phyloP scores from a whole-genome alignment of 2,329 filamentous ascomycete species.

The Microdochium nivale region DNA sequence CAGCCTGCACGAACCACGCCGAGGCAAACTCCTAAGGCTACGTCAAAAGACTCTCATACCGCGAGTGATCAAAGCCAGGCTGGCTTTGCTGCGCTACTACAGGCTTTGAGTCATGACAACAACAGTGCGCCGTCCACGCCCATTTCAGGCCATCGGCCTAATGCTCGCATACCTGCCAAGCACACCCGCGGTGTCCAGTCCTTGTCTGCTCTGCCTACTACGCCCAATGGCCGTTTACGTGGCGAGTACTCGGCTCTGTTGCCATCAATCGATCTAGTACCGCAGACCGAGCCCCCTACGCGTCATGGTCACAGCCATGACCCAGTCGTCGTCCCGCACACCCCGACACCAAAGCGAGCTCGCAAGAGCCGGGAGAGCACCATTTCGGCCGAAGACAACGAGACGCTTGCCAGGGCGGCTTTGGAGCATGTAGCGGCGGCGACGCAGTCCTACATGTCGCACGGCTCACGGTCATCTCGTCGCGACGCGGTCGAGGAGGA shows the following conservation, averaged over 20 bases:
- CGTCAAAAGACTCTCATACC: constrained; percentile 9
- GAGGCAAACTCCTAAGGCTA: constrained; percentile 39
- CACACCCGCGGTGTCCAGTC: constrained; percentile 75
- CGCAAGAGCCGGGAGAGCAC: constrained; percentile 77
- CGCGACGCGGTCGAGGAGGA: constrained; percentile 46
- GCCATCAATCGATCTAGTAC: constrained; percentile 54
- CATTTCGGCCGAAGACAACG: constrained; percentile 61
- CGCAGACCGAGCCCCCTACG: constrained; percentile 47
- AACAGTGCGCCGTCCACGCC: constrained; percentile 69
- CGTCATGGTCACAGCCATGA: constrained; percentile 27
- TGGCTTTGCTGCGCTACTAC: constrained; percentile 69
- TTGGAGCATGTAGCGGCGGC: constrained; percentile 43
- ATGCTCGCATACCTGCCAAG: constrained; percentile 41
- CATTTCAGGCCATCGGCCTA: constrained; percentile 33
- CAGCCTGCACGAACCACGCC: constrained; percentile 28
- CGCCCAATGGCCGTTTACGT: constrained; percentile 50
- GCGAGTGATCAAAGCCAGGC: constrained; percentile 47
- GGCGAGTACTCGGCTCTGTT: constrained; percentile 44
- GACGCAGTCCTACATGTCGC: constrained; percentile 25
- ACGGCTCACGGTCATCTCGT: constrained; percentile 14
- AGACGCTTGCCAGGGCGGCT: constrained; percentile 46
- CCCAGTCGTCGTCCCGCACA: constrained; percentile 29
- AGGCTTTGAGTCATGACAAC: constrained; percentile 71
- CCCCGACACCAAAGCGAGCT: constrained; percentile 35
- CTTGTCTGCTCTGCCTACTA: constrained; percentile 75